Base-by-base conservation (phyloP, 2,329 filamentous ascomycete species). In the Fusarium pseudoanthophilum region DNA sequence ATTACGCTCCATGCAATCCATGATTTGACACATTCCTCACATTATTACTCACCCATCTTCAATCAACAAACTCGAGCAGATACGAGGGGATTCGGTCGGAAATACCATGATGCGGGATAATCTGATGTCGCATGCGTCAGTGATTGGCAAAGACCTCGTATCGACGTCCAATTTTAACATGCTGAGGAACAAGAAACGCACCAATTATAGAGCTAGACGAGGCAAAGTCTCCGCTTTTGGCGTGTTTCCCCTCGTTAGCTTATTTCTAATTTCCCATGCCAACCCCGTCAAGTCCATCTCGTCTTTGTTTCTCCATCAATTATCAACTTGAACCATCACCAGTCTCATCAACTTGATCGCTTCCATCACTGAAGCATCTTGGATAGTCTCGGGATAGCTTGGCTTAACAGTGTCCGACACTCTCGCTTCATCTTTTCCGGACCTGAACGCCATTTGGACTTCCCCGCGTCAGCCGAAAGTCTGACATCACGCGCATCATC, bases 81-180 rank as follows among this genome's bases (percentile, higher is more conserved):
- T 30, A 28, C 43, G 45, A 60, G 43, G 10, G 16, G 11, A 28
- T 20, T 46, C 21, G 26, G 13, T 21, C 48, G 59, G 37, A 56
- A 56, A 43, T 56, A 61, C 49, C 20, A 56, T 61, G 48, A 56
- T 61, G 37, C 59, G 59, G 11, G 20, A 40, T 30, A 42, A 37
- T 24, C 21, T 45, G 28, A 32, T 32, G 15, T 46, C 30, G 48
- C 16, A 43, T 36, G 37, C 21, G n/a, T 45, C 46, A 52, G 24
- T 61, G 39, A 61, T 52, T 45, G 57, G 45, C 15, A 64, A 40
- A 28, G 15, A 62, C 45, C 46, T 62, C 61, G 56, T 64, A 61
- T 64, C 21, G 4, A 14, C 32, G 14, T 21, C 36, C 34, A 58
- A 37, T 59, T 57, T 61, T 34, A 46, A 62, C 52, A 18, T 26